Evolutionary conservation across 2,329 filamentous ascomycete genomes (phyloP).

Genomic region (Biscogniauxia sp.): DNA sequence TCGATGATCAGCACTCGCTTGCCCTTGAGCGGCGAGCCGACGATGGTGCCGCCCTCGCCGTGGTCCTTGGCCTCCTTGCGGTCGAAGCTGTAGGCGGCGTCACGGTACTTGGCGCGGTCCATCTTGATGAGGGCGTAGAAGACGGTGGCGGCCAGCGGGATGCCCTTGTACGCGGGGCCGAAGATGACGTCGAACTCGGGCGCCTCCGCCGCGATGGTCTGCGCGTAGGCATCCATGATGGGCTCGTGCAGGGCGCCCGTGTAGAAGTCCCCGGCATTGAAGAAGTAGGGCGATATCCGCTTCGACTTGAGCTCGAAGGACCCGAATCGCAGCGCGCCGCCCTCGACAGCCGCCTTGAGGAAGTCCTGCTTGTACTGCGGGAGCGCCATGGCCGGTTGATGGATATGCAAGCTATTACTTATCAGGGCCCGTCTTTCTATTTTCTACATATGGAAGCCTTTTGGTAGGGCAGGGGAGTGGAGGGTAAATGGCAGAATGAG

Average conservation of each 20-base stretch:
- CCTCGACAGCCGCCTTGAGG: slow-evolving; percentile 64
- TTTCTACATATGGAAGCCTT: no score
- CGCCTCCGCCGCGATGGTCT: slow-evolving; percentile 48
- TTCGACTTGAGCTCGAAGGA: slow-evolving; percentile 89
- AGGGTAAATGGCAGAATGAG: no score
- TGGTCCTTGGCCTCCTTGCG: slow-evolving; percentile 96
- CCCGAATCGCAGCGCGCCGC: slow-evolving; percentile 75
- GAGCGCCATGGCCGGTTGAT: slow-evolving; percentile 41
- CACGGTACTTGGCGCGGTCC: slow-evolving; percentile 62
- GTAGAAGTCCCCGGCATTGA: slow-evolving; percentile 93
- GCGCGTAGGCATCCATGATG: slow-evolving; percentile 78
- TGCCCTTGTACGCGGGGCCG: slow-evolving; percentile 94
- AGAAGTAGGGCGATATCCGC: slow-evolving; percentile 92
- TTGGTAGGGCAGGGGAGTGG: no score
- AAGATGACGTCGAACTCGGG: slow-evolving; percentile 82
- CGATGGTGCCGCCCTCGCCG: slow-evolving; percentile 90
- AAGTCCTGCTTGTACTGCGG: slow-evolving; percentile 70
- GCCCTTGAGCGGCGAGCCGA: slow-evolving; percentile 80
- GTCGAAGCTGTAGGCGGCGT: slow-evolving; percentile 84
- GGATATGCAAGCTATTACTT: no score
- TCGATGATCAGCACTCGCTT: slow-evolving; percentile 89
- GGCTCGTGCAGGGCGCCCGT: slow-evolving; percentile 73
- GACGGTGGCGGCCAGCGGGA: slow-evolving; percentile 79
- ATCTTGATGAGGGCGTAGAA: slow-evolving; percentile 72
- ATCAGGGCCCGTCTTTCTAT: no score